Base-by-base conservation (phyloP, 805 yeast genomes). In the Millerago galiae region DNA sequence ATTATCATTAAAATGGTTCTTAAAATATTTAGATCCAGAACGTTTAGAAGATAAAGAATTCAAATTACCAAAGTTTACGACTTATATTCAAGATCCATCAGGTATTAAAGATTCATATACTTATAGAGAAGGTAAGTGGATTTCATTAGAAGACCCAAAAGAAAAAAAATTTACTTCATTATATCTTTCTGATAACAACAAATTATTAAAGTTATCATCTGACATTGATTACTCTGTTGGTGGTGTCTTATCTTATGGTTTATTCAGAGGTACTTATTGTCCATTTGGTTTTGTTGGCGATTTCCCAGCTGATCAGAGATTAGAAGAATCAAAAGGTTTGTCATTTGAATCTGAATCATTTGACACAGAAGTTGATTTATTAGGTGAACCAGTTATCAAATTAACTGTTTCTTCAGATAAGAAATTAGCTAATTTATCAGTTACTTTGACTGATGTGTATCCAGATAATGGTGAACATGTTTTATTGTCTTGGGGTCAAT, bases 221-320 rank as follows among this genome's bases (percentile, higher is more conserved):
- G 41, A 17, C 5, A 31, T 47, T 5, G 41, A 50, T 2, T 48
- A 56, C 16, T 38, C 49, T 4, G 47, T 65, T 39, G 47, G 59
- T 37, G 73, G 73, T 14, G 46, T 54, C 9, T 54, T 65, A 42
- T 63, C 68, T 4, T 71, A 70, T 48, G 75, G 75, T 6, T 45
- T 66, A 18, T 66, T 67, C 45, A 60, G 74, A 55, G 74, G 75
- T 16, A 67, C 68, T 1, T 70, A 51, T 52, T 70, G 74, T 55
- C 74, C 74, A 35, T 70, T 70, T 50, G 75, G 74, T 2, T 68
- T 66, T 47, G 59, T 52, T 18, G 74, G 74, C 31, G 74, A 70
- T 43, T 70, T 70, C 54, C 74, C 74, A 18, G 58, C 68, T 10
- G 73, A 70, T 43, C 74, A 70, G 46, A 62, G 59, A 42, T 45